phyloP scores from a whole-genome alignment of 2,329 filamentous ascomycete species.

The Teratosphaeria pseudoeucalypti region DNA sequence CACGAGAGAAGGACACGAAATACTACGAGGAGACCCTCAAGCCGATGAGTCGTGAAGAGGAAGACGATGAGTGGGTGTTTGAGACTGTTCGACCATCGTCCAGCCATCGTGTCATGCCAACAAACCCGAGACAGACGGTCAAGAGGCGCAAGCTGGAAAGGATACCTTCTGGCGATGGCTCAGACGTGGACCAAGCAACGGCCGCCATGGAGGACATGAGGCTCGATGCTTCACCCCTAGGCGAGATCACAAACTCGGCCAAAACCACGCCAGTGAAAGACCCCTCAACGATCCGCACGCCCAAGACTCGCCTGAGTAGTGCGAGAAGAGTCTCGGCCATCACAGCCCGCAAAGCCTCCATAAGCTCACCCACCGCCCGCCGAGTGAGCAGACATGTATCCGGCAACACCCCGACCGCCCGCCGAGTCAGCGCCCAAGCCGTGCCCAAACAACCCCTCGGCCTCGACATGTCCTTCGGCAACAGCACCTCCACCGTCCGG shows the following conservation, averaged over 20 bases:
- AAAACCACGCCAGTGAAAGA: constrained; percentile 16
- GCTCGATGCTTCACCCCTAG: constrained; percentile 34
- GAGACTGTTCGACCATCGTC: constrained; percentile 67
- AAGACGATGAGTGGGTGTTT: constrained; percentile 87
- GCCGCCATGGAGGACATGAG: constrained; percentile 33
- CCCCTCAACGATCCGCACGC: constrained; percentile 28
- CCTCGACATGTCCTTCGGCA: constrained; percentile 86
- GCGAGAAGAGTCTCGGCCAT: constrained; percentile 29
- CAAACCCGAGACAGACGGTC: constrained; percentile 37
- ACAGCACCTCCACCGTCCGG: constrained; percentile 81
- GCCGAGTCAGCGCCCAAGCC: constrained; percentile 31
- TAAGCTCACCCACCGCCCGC: constrained; percentile 24
- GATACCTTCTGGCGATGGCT: constrained; percentile 31
- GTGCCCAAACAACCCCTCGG: constrained; percentile 63
- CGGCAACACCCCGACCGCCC: constrained; percentile 32
- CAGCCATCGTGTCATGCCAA: constrained; percentile 47
- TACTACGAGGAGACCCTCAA: constrained; percentile 88
- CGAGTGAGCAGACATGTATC: constrained; percentile 24
- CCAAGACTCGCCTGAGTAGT: constrained; percentile 20
- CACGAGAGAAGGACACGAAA: constrained; percentile 45
- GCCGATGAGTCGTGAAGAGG: constrained; percentile 34
- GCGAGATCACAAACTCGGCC: constrained; percentile 17
- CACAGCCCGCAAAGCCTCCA: constrained; percentile 27
- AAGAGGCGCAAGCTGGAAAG: constrained; percentile 39
- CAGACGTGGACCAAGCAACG: constrained; percentile 25